Evolutionary conservation across 345 rosid genomes (phyloP), one percentile per base, ranked within the genome.

Genomic region (Ricinus communis): DNA sequence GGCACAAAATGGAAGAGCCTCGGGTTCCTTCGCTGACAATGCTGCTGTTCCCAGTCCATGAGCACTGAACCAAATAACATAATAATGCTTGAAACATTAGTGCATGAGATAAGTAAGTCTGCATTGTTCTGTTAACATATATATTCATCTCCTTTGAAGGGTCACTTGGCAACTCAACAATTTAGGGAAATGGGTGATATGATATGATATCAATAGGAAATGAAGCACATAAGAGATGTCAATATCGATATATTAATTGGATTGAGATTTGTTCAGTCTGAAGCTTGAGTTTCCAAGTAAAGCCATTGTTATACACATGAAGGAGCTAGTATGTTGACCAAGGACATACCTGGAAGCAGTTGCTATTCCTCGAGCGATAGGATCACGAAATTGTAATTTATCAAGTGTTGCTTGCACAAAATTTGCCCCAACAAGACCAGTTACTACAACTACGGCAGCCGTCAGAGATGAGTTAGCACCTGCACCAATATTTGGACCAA

Each of bases 41-140:
- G 98, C 97, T 51, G 96, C 98, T 72, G 97, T 94, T 82, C 97
- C 98, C 80, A 94, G 85, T 77, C 98, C 97, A 78, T 94, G 98
- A 62, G 98, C 97, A 86, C 98, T 94, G 81, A 40, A 79, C 63
- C 64, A 38, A 49, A 38, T 12, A 62, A 71, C 24, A 51, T 19
- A 16, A 49, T 51, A 18, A 33, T 2, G 6, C 38, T n/a, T n/a
- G n/a, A n/a, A n/a, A n/a, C n/a, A n/a, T n/a, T n/a, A 33, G 38
- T 33, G 38, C 38, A 2, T 51, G 8, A 2, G 8, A 8, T 4
- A 21, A n/a, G n/a, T 51, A 51, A 51, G 4, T 51, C 55, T 5
- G 11, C 24, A 51, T 51, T 51, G 8, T 51, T 19, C 6, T 51
- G 25, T 51, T 51, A 19, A 19, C 24, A 19, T 51, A 18, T 8